Conservation (phyloP, 257 asterid species). For the Capsicum chinense region DNA sequence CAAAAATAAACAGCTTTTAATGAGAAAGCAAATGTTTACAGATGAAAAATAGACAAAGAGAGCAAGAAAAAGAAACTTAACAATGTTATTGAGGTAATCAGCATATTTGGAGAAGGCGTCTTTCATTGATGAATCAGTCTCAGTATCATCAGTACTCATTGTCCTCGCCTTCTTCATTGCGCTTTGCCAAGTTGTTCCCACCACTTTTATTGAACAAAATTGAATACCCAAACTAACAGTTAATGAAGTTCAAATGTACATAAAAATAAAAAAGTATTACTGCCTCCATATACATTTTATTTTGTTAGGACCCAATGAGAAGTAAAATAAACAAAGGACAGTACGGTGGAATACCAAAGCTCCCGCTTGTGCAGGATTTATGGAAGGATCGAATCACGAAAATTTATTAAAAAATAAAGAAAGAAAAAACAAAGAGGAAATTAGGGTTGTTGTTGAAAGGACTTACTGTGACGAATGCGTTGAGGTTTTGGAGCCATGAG, state of each 20-base stretch:
- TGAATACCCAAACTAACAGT: too few species aligned
- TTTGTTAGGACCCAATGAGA: too few species aligned
- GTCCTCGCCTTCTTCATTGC: conserved; percentile 60
- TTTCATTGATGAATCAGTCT: conserved; percentile 55
- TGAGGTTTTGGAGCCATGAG: conserved; percentile 65
- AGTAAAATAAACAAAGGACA: too few species aligned
- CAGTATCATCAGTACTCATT: conserved; percentile 47
- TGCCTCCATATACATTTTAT: too few species aligned
- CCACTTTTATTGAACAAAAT: conserved; percentile 59
- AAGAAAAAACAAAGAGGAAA: neutral
- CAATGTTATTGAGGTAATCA: conserved; percentile 72
- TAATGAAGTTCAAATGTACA: too few species aligned
- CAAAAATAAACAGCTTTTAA: conserved; percentile 17
- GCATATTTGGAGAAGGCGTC: conserved; percentile 73
- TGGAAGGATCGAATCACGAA: too few species aligned
- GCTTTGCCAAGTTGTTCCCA: conserved; percentile 43
- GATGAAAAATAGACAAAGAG: neutral
- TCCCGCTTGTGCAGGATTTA: too few species aligned
- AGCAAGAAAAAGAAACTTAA: conserved; percentile 24
- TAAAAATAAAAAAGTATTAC: too few species aligned
- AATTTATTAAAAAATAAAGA: too few species aligned
- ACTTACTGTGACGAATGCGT: conserved; percentile 55
- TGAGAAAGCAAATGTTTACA: neutral
- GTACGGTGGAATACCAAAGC: too few species aligned
- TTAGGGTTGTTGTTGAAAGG: neutral